A percentile compares a stretch with the other conserved stretches of the same genome.
phyloP scores from a whole-genome alignment of 2,329 filamentous ascomycete species.

The Neocucurbitaria cava region DNA sequence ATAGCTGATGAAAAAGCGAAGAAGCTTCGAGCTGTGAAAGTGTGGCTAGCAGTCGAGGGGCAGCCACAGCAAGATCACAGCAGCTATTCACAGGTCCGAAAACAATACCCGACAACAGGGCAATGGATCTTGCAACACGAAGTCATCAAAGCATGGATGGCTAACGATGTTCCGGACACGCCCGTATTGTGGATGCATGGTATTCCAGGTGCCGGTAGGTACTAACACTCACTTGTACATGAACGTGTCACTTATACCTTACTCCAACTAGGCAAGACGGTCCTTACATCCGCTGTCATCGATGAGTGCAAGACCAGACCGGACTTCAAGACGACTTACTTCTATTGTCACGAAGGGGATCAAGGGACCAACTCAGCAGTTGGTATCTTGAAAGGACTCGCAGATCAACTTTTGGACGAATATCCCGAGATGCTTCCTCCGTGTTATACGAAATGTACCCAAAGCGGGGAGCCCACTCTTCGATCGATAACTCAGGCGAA shows the following conservation, averaged over 20 bases:
- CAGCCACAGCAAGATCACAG: constrained; percentile 20
- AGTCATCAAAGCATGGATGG: constrained; percentile 26
- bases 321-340: constrained; percentile 20
- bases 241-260: background rate
- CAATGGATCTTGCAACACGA: constrained; percentile 30
- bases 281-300: constrained; percentile 34
- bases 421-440: constrained; percentile 18
- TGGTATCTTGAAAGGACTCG: constrained; percentile 23
- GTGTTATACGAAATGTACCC: constrained; percentile 12
- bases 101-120: constrained; percentile 18
- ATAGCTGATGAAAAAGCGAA: constrained; percentile 18
- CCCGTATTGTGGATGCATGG: constrained; percentile 22
- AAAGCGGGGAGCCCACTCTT: constrained; percentile 27
- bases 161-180: constrained; percentile 8
- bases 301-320: constrained; percentile 19
- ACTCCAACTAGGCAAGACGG: constrained; percentile 30
- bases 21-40: constrained; percentile 19
- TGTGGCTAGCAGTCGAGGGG: constrained; percentile 27
- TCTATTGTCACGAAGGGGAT: constrained; percentile 33
- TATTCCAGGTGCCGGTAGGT: constrained; percentile 20
- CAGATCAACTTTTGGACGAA: constrained; percentile 25
- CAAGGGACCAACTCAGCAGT: constrained; percentile 17
- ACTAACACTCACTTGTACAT: background rate
- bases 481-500: constrained; percentile 17
- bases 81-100: background rate